A percentile compares a stretch with the other conserved stretches of the same genome.
Conservation (phyloP, 352 stramenopile genomes). For the Pseudoperonospora humuli region DNA sequence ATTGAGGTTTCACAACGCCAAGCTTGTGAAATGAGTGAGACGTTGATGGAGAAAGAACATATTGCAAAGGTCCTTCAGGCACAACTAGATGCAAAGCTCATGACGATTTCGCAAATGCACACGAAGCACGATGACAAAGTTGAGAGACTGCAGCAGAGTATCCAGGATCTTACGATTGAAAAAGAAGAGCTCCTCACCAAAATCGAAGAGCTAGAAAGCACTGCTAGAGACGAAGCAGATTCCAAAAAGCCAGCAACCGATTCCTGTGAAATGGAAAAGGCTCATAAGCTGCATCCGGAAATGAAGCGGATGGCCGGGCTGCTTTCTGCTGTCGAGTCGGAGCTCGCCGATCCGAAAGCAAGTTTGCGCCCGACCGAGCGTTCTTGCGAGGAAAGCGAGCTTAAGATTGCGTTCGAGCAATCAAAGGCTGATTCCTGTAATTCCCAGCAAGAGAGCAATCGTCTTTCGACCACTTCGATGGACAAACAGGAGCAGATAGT, state of each 20-base stretch:
- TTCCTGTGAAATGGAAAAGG: background rate
- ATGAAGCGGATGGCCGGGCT: conserved; percentile 9
- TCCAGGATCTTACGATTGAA: conserved; percentile 23
- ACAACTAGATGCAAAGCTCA: conserved; percentile 36
- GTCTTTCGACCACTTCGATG: background rate
- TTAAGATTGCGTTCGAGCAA: conserved; percentile 10
- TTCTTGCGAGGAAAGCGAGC: conserved; percentile 1
- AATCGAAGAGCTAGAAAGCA: conserved; percentile 22
- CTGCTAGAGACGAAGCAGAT: conserved; percentile 1
- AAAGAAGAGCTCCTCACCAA: conserved; percentile 19
- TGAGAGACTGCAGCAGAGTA: conserved; percentile 23
- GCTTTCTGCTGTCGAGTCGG: conserved; percentile 4
- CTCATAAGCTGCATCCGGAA: conserved; percentile 3
- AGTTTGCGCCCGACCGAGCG: background rate
- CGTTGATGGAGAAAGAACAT: conserved; percentile 30
- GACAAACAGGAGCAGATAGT: background rate
- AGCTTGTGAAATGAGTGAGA: conserved; percentile 30
- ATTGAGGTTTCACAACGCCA: conserved; percentile 21
- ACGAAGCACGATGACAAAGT: conserved; percentile 23
- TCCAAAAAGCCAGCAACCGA: conserved; percentile 1
- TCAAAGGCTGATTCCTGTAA: conserved; percentile 2
- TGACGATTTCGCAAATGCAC: conserved; percentile 36
- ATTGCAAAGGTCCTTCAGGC: conserved; percentile 37
- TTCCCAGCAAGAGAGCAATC: conserved; percentile 6
- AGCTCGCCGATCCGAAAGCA: conserved; percentile 11